A percentile compares a stretch with the other conserved stretches of the same genome.
These are phyloP conservation scores for Plenodomus lindquistii DNA, from an alignment of 2,329 filamentous ascomycete species.

Conservation along the genomic window DNA sequence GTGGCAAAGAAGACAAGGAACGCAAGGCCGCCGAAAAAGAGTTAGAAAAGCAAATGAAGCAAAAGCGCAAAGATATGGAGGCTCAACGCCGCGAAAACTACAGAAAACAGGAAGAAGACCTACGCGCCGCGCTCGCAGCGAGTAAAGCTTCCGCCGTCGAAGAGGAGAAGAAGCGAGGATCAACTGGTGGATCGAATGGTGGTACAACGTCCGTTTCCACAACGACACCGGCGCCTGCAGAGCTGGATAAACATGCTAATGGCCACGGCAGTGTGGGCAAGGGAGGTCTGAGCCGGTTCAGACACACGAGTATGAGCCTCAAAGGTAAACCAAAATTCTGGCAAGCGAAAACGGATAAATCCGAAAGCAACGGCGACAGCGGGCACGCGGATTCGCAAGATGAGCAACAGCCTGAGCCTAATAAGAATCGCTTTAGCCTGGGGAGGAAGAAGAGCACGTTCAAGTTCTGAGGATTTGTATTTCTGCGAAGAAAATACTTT, in stretches of 20 bases:
- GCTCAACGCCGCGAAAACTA: constrained; percentile 58
- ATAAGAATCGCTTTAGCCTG: constrained; percentile 69
- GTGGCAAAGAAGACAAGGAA: constrained; percentile 69
- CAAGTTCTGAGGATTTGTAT: no score
- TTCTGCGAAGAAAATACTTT: no score
- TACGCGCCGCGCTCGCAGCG: constrained; percentile 66
- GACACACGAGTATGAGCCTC: constrained; percentile 76
- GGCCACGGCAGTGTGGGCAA: constrained; percentile 43
- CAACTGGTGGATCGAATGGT: constrained; percentile 13
- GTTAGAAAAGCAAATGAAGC: constrained; percentile 49
- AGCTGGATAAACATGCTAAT: constrained; percentile 32
- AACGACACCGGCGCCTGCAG: constrained; percentile 1
- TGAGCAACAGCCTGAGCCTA: constrained; percentile 60
- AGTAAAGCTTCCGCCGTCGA: constrained; percentile 67
- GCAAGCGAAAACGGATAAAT: constrained; percentile 49
- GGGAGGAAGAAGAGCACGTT: constrained; percentile 73
- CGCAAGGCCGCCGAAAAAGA: constrained; percentile 64
- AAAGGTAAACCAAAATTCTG: constrained; percentile 75
- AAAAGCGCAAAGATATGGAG: constrained; percentile 55
- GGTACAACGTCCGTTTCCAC: not conserved
- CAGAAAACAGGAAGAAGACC: constrained; percentile 64
- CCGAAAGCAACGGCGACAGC: constrained; percentile 24
- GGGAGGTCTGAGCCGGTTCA: constrained; percentile 64
- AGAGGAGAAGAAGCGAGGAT: constrained; percentile 29
- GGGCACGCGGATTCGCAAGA: constrained; percentile 22